Base-by-base conservation (phyloP, 495 filamentous ascomycete species). In the Penicillium arizonense region DNA sequence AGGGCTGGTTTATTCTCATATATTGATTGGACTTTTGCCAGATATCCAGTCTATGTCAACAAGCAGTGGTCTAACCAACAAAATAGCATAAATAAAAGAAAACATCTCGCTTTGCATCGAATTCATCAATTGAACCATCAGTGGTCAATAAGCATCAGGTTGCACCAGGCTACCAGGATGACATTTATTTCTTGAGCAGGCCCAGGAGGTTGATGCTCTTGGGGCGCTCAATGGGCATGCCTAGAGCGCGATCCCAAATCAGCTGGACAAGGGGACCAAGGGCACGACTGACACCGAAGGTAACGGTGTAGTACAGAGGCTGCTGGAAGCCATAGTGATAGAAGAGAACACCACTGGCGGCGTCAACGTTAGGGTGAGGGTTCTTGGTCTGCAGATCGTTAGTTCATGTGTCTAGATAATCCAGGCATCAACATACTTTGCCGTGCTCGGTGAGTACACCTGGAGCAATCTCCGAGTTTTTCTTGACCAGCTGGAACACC, bases 321-420 rank as follows among this genome's bases (percentile, higher is more conserved):
- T 98, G 90, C 71, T 87, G 87, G 83, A 97, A 95, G 43, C 91
- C 94, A 64, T 94, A 98, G 72, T 97, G 91, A 67, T 97, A 83
- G 81, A 98, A 97, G 34, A 98, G 78, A 4, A 96, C 95, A 48
- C 94, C 94, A 2, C 90, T 96, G 49, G 82, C 84, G 14, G 85
- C 88, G 71, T 98, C 94, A 47, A 98, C 94, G 63, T 98, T 98
- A 40, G 94, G 94, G 71, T 90, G 91, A 7, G 92, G 92, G 78
- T 97, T 97, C 82, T 97, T 97, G 58, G 94, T 97, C 87, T 84
- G 44, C 14, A 26, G 5, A 9, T 16, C 12, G 42, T 68, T 55
- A 64, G 63, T 44, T 13, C 39, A 28, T 41, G 10, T 24, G 14
- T 52, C 28, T 35, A 56, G 30, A 43, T 16, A 13, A 14, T 26